Conservation (phyloP, 2,329 filamentous ascomycete genomes). For the Paracorniculantispora psalliotae region DNA sequence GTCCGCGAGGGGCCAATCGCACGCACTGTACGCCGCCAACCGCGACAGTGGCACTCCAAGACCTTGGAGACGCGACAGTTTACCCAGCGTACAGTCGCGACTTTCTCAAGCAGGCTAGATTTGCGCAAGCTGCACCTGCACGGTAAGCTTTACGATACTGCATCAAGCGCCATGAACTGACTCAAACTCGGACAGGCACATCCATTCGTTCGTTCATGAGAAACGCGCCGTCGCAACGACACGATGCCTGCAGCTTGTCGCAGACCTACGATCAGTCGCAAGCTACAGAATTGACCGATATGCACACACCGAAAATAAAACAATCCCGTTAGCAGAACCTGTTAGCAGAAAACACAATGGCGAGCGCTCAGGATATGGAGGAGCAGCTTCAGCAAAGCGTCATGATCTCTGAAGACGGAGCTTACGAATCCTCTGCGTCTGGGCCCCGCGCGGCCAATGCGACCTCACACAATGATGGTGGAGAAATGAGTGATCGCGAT, state of each 20-base stretch:
- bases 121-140: slow-evolving; percentile 7
- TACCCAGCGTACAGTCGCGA: slow-evolving; percentile 4
- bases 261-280: slow-evolving; percentile 19
- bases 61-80: slow-evolving; percentile 12
- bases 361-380: slow-evolving; percentile 50
- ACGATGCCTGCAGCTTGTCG: slow-evolving; percentile 9
- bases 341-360: slow-evolving; percentile 34
- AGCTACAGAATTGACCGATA: slow-evolving; percentile 23
- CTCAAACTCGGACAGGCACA: background rate
- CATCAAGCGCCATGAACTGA: background rate
- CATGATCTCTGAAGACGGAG: slow-evolving; percentile 45
- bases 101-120: background rate
- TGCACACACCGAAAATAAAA: slow-evolving; percentile 22
- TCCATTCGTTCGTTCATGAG: background rate
- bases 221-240: slow-evolving; percentile 13
- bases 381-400: slow-evolving; percentile 55
- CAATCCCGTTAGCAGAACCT: slow-evolving; percentile 9
- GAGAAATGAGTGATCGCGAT: slow-evolving; percentile 34
- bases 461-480: slow-evolving; percentile 28
- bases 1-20: slow-evolving; percentile 5
- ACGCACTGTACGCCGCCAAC: slow-evolving; percentile 14
- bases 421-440: slow-evolving; percentile 27
- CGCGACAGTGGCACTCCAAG: slow-evolving; percentile 9
- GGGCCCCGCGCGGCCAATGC: slow-evolving; percentile 15
- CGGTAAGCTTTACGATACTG: background rate